Conservation (phyloP, 441 rosid genomes). For the Mallotus japonicus region DNA sequence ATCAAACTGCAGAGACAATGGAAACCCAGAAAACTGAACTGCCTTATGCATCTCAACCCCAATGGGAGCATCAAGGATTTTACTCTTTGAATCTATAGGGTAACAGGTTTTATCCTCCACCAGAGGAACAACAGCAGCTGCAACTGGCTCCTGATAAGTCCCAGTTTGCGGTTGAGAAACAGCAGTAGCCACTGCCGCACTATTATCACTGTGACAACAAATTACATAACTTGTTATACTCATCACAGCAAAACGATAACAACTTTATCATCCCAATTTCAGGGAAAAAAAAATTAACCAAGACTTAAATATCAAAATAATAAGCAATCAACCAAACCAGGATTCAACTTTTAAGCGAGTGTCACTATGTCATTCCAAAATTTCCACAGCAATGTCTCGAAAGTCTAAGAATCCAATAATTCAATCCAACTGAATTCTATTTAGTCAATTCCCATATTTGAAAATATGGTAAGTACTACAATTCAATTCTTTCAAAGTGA, state of each 20-base stretch:
- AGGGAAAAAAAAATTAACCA: not conserved
- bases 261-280: not conserved
- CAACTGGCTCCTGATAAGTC: slow-evolving; percentile 30
- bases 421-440: not conserved
- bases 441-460: not conserved
- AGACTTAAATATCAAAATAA: not conserved
- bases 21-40: slow-evolving; percentile 45
- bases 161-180: slow-evolving; percentile 26
- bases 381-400: not conserved
- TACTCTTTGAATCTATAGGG: slow-evolving; percentile 30
- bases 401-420: not conserved
- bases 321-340: not conserved
- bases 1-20: slow-evolving; percentile 37
- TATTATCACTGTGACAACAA: slow-evolving; percentile 36
- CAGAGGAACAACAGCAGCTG: slow-evolving; percentile 19
- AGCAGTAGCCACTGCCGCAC: slow-evolving; percentile 24
- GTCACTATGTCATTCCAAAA: not conserved
- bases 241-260: not conserved
- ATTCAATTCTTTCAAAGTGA: too few species aligned
- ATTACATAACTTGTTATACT: slow-evolving; percentile 9
- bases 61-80: slow-evolving; percentile 21
- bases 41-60: slow-evolving; percentile 35
- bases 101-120: slow-evolving; percentile 34
- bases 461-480: not conserved
- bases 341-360: not conserved